phyloP scores from a whole-genome alignment of 2,329 filamentous ascomycete genomes.

The Colletotrichum tropicicola region DNA sequence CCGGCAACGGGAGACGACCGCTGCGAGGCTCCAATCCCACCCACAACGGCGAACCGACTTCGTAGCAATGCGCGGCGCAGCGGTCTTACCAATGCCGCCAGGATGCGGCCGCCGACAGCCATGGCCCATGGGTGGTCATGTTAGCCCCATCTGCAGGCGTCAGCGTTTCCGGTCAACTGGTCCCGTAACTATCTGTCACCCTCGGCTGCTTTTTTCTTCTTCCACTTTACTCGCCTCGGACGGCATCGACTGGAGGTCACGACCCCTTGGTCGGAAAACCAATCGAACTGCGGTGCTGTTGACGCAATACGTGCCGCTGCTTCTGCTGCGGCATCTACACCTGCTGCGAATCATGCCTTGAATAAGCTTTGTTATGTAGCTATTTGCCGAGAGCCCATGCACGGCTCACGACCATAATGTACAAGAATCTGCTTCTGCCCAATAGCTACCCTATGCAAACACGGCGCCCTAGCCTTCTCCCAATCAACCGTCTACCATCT shows the following conservation, averaged over 20 bases:
- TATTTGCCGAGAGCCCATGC: not conserved
- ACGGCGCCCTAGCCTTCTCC: not conserved
- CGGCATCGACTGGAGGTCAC: constrained; percentile 9
- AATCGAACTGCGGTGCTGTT: constrained; percentile 9
- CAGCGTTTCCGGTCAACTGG: constrained; percentile 17
- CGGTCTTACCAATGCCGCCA: constrained; percentile 7
- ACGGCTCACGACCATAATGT: constrained; percentile 16
- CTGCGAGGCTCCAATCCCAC: not conserved
- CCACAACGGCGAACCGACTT: not conserved
- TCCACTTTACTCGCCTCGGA: constrained; percentile 20
- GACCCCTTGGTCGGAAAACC: constrained; percentile 2
- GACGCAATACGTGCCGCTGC: not conserved
- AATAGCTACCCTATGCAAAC: constrained; percentile 13
- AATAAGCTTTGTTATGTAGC: constrained; percentile 7
- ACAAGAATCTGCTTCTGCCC: constrained; percentile 18
- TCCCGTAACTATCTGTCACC: not conserved
- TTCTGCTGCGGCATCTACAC: not conserved
- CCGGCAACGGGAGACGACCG: not conserved
- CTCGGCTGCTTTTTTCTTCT: not conserved
- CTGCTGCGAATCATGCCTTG: not conserved
- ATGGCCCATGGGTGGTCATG: not conserved
- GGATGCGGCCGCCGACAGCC: not conserved
- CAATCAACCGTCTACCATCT: no score
- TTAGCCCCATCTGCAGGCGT: constrained; percentile 16
- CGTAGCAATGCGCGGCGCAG: constrained; percentile 2